Evolutionary conservation across 345 rosid genomes (phyloP).

Genomic region (Eucalyptus erythrocorys): DNA sequence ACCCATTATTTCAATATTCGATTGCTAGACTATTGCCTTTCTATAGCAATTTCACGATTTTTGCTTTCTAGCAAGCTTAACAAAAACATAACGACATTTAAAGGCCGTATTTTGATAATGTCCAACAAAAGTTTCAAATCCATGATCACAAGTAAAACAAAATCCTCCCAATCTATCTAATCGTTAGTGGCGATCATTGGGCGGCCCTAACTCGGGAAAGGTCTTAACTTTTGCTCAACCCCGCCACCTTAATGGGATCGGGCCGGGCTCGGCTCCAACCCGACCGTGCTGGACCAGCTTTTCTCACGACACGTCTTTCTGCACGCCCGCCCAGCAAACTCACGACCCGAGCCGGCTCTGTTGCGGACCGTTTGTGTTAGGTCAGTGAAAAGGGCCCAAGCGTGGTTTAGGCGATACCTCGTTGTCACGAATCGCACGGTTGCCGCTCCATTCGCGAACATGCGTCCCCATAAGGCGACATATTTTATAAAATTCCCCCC

Average conservation of each 20-base stretch:
- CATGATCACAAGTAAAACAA: not conserved
- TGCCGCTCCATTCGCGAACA: not conserved
- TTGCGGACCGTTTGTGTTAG: not conserved
- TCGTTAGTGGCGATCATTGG: not conserved
- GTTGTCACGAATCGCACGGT: not conserved
- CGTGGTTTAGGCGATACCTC: not conserved
- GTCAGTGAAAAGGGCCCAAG: not conserved
- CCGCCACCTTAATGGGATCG: not conserved
- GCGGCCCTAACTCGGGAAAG: not conserved
- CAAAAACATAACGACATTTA: not conserved
- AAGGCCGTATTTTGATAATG: not conserved
- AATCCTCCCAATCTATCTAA: not conserved
- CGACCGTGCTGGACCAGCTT: not conserved
- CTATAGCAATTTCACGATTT: not conserved
- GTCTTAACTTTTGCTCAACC: not conserved
- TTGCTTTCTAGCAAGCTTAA: not conserved
- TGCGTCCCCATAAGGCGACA: not conserved
- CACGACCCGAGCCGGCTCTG: not conserved
- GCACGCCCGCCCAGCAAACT: not conserved
- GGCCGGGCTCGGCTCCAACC: not conserved
- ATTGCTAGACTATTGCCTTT: not conserved
- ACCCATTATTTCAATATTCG: accelerated
- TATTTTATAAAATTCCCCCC: not conserved
- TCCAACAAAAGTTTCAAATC: not conserved
- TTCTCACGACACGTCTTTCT: not conserved